Evolutionary conservation across 2,329 filamentous ascomycete genomes (phyloP).

Genomic region (Hymenoscyphus occultus): DNA sequence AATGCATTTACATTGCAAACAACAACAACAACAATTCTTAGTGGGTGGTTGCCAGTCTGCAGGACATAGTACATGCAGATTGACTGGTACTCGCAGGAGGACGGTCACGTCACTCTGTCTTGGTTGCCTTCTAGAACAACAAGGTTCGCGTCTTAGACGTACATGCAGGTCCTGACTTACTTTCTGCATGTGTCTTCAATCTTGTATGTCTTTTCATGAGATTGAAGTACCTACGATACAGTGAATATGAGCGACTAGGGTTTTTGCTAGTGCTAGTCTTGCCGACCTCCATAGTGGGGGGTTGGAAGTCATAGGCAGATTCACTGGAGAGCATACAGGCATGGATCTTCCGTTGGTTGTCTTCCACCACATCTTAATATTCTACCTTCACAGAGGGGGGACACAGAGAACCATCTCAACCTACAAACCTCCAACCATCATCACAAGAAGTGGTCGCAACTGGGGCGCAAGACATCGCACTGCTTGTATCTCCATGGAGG

Average conservation of each 20-base stretch:
- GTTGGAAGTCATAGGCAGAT: too few species aligned
- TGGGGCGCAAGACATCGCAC: not conserved
- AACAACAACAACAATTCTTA: not conserved
- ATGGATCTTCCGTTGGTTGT: not conserved
- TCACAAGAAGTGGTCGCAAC: not conserved
- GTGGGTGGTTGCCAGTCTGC: not conserved
- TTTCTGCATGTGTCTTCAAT: not conserved
- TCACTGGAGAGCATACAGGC: not conserved
- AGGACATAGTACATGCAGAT: not conserved
- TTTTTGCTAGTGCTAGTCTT: too few species aligned
- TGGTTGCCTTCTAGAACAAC: not conserved
- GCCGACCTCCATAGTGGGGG: too few species aligned
- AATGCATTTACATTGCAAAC: not conserved
- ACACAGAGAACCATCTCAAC: not conserved
- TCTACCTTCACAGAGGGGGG: not conserved
- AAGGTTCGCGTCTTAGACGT: not conserved
- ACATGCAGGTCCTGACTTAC: not conserved
- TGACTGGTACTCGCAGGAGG: not conserved
- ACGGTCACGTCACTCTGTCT: not conserved
- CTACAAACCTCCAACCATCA: not conserved
- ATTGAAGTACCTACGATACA: not conserved
- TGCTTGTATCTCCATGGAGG: not conserved
- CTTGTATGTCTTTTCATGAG: not conserved
- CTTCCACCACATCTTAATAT: not conserved
- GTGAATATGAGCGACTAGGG: not conserved